Base-by-base conservation (phyloP, 305 asterid species). In the Fraxinus dipetala region DNA sequence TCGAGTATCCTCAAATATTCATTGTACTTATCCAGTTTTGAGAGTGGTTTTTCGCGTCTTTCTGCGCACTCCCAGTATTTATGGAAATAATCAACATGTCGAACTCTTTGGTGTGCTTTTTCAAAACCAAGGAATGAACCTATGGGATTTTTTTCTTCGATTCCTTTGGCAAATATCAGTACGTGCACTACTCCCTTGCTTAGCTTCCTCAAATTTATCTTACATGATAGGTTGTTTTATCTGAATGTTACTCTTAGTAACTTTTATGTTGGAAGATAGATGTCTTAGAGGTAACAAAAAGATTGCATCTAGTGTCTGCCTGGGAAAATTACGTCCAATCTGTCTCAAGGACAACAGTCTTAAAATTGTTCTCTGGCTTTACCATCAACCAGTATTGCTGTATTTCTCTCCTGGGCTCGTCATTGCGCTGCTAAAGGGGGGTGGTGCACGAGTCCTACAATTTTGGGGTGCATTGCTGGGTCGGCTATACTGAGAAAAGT, bases 331-430 rank as follows among this genome's bases (percentile, higher is more conserved):
- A 43, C 11, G 48, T 43, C 51, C 16, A 43, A 6, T 38, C 51
- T 43, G 13, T 43, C 48, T 40, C 48, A 40, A 40, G 14, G 48
- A 40, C 65, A 65, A 2, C 2, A 2, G 20, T 36, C 16, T 40
- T 35, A 43, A 7, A 73, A 75, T 32, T 38, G 5, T 43, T 74
- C 28, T 1, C 36, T 51, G 40, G 43, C 83, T 81, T 73, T 43
- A 38, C 76, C 80, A 70, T 9, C 45, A 38, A 38, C 78, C 89
- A 95, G 98, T 30, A 97, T 92, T 73, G 98, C 97, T 16, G 95
- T 94, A 24, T 94, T 93, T 86, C 83, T 93, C 61, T 90, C 96
- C 4, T 94, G 97, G 98, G 98, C 99, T 56, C 91, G 90, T 31
- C 91, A 92, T 70, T 7, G 36, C 56, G 88, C 87, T 54, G 86